These are phyloP conservation scores for Cucurbita ficifolia DNA, from an alignment of 306 rosid genomes.

Conservation along the genomic window DNA sequence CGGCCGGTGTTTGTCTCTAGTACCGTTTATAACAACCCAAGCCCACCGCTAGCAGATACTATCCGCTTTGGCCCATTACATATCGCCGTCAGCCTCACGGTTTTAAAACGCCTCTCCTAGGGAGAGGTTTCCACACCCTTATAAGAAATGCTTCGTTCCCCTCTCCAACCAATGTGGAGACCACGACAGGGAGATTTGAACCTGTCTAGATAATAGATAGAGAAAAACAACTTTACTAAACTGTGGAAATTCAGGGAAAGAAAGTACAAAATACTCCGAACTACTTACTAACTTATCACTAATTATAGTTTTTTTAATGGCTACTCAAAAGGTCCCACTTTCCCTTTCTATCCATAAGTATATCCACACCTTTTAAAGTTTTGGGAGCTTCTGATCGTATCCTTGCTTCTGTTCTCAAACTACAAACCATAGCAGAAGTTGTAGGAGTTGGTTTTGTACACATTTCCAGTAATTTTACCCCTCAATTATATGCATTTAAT, in stretches of 20 bases:
- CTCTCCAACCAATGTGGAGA: no score
- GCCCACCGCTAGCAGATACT: no score
- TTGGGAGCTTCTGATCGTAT: not conserved
- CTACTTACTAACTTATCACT: not conserved
- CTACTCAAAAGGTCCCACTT: not conserved
- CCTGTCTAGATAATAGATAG: not conserved
- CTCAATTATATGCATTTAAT: not conserved
- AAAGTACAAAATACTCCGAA: not conserved
- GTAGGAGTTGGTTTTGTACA: not conserved
- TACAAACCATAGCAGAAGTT: not conserved
- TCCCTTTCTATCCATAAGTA: not conserved
- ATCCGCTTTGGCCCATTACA: no score
- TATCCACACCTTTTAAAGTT: no score
- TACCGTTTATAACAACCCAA: no score
- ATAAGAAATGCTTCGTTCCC: no score
- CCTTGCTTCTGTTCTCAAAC: not conserved
- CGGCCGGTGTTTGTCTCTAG: no score
- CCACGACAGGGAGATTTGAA: not conserved
- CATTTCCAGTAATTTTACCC: not conserved
- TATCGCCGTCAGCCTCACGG: no score
- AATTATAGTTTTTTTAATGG: not conserved
- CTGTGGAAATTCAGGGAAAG: not conserved
- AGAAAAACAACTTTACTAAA: not conserved
- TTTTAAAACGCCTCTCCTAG: no score
- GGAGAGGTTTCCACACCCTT: no score